phyloP scores from a whole-genome alignment of 805 yeast genomes.

The Kodamaea nitidulidarum region DNA sequence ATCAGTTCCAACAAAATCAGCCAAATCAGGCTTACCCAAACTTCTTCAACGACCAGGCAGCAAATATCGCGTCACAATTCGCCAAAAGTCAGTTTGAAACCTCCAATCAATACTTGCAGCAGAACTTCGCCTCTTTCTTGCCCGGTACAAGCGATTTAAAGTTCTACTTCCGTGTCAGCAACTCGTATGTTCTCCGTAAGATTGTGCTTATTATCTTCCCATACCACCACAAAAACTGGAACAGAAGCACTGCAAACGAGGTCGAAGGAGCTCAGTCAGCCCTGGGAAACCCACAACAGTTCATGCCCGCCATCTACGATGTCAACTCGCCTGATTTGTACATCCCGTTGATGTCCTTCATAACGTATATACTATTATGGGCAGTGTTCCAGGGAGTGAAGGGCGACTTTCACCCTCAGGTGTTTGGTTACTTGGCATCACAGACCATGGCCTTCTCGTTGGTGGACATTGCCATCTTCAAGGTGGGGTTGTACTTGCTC shows the following conservation, averaged over 20 bases:
- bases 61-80: conserved; percentile 81
- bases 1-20: conserved; percentile 20
- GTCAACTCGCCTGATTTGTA: conserved; percentile 94
- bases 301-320: conserved; percentile 79
- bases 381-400: conserved; percentile 80
- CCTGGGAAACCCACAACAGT: conserved; percentile 20
- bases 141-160: conserved; percentile 56
- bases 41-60: conserved; percentile 71
- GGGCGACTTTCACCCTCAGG: conserved; percentile 90
- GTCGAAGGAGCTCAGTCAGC: conserved; percentile 26
- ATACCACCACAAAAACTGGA: conserved; percentile 81
- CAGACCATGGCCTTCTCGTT: conserved; percentile 80
- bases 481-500: conserved; percentile 77
- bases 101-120: conserved; percentile 74
- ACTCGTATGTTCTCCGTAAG: conserved; percentile 76
- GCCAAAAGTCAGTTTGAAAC: conserved; percentile 82
- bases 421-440: conserved; percentile 82
- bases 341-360: conserved; percentile 89
- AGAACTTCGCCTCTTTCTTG: conserved; percentile 55
- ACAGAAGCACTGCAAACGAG: conserved; percentile 41
- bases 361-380: conserved; percentile 81
- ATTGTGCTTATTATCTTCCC: conserved; percentile 77
- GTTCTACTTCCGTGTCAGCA: conserved; percentile 89
- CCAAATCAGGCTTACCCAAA: conserved; percentile 23
- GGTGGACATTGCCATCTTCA: conserved; percentile 70